Evolutionary conservation across 805 yeast genomes (phyloP).

Genomic region (Teunomyces lycoperdinae): DNA sequence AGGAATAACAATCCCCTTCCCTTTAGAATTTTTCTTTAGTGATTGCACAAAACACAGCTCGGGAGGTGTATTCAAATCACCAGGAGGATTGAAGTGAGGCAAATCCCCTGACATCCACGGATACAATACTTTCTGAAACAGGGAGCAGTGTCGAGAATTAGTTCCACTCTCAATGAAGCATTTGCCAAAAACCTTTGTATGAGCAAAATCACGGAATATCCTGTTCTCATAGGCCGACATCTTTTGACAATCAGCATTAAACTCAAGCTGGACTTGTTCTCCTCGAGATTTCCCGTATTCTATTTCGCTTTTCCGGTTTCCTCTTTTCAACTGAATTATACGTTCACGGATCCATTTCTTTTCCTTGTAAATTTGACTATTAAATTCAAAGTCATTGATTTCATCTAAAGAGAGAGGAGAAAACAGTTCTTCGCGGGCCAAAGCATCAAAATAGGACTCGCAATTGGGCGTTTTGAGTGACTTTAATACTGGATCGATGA

Average conservation of each 20-base stretch:
- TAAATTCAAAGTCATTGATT: conserved; percentile 9
- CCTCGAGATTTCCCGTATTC: conserved; percentile 12
- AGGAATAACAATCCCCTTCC: conserved; percentile 34
- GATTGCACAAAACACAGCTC: conserved; percentile 13
- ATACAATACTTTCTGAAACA: conserved; percentile 15
- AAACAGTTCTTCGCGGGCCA: background rate
- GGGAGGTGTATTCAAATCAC: too few relatives aligned
- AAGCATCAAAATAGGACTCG: background rate
- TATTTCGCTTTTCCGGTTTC: conserved; percentile 12
- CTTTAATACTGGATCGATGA: background rate
- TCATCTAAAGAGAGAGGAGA: background rate
- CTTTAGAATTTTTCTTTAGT: conserved; percentile 14
- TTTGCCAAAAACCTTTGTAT: conserved; percentile 24
- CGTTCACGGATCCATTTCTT: conserved; percentile 24
- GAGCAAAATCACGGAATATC: conserved; percentile 17
- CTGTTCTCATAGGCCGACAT: conserved; percentile 16
- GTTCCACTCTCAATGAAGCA: conserved; percentile 16
- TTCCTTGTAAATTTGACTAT: conserved; percentile 22
- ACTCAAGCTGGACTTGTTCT: conserved; percentile 10
- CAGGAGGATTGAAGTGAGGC: conserved; percentile 16
- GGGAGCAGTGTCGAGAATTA: conserved; percentile 8
- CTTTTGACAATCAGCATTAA: conserved; percentile 4
- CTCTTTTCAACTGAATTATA: conserved; percentile 12
- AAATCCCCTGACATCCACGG: conserved; percentile 30
- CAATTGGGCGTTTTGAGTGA: background rate